A percentile compares a stretch with the other conserved stretches of the same genome.
Evolutionary conservation across 768 basidiomycete species (phyloP).

Genomic region (Phylloporus rhodoxanthus): DNA sequence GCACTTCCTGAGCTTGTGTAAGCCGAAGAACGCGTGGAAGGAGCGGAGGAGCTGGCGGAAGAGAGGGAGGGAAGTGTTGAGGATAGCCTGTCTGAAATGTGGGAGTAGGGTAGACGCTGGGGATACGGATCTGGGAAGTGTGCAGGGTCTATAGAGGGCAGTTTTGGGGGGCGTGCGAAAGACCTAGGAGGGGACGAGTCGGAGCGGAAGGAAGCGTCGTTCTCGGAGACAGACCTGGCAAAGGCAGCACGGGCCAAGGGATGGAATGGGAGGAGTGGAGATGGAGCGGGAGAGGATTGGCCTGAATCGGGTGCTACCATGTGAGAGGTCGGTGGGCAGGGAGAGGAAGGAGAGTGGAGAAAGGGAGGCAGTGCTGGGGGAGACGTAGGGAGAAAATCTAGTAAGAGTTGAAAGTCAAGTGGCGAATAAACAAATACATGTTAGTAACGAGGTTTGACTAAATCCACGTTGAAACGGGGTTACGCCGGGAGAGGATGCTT

Average conservation of each 20-base stretch:
- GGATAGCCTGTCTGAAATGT: constrained; percentile 29
- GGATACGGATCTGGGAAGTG: constrained; percentile 72
- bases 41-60: constrained; percentile 63
- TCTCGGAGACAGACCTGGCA: constrained; percentile 37
- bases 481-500: not conserved
- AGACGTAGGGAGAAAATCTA: constrained; percentile 25
- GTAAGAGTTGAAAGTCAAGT: constrained; percentile 7
- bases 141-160: constrained; percentile 50
- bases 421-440: not conserved
- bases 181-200: constrained; percentile 32
- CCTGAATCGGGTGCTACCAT: constrained; percentile 14
- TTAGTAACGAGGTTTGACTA: constrained; percentile 7
- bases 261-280: constrained; percentile 21
- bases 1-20: constrained; percentile 70
- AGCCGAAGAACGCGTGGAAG: constrained; percentile 70
- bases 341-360: constrained; percentile 23
- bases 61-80: constrained; percentile 55
- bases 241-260: constrained; percentile 31
- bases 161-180: constrained; percentile 42
- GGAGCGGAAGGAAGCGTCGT: constrained; percentile 34
- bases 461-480: constrained; percentile 1
- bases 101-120: constrained; percentile 46
- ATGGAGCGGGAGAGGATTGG: constrained; percentile 6
- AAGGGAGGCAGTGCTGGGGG: constrained; percentile 31
- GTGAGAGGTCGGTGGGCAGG: not conserved